Evolutionary conservation across 257 asterid species (phyloP).

Genomic region (Solanum lycopersicoides): DNA sequence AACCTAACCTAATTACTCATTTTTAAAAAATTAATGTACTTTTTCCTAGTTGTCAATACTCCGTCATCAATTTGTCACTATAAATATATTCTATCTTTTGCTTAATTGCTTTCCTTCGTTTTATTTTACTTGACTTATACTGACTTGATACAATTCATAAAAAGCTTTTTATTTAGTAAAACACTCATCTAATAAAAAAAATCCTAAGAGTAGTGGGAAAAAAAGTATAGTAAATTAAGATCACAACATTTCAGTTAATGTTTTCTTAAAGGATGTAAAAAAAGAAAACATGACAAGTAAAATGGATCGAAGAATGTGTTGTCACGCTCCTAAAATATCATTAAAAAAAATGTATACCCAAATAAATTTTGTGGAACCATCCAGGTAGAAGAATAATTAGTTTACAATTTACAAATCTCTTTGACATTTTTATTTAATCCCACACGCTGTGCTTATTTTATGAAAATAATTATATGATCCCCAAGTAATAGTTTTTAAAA

Average conservation of each 20-base stretch:
- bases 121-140: background rate
- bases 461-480: background rate
- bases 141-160: background rate
- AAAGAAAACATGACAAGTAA: background rate
- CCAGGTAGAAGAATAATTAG: background rate
- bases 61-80: background rate
- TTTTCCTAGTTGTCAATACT: background rate
- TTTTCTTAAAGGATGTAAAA: background rate
- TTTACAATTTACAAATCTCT: background rate
- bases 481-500: background rate
- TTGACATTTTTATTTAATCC: background rate
- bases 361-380: background rate
- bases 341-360: background rate
- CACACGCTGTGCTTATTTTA: background rate
- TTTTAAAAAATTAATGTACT: background rate
- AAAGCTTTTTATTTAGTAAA: background rate
- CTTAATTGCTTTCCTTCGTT: background rate
- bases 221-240: background rate
- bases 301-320: background rate
- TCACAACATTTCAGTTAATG: background rate
- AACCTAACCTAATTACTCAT: constrained; percentile 1
- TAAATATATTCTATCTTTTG: background rate
- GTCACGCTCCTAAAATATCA: background rate
- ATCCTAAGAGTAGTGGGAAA: background rate
- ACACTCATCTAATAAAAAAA: background rate